Evolutionary conservation across 129 eudicot genomes (phyloP), one percentile per base, ranked within the genome.

Genomic region (Saussurea involucrata): DNA sequence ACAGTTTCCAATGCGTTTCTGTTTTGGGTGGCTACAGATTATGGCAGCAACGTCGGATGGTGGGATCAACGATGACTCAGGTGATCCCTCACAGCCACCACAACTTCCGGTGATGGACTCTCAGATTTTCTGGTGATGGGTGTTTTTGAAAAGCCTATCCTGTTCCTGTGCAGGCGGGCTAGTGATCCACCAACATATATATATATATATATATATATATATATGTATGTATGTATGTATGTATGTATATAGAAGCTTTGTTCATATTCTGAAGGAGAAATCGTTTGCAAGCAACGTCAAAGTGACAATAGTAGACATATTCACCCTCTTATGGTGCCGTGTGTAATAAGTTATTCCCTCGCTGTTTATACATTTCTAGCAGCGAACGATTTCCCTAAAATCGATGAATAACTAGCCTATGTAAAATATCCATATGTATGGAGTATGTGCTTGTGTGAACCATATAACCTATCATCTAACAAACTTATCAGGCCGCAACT

Each of bases 71-170:
- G n/a, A n/a, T n/a, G n/a, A n/a, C n/a, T n/a, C n/a, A n/a, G 44
- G 76, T 53, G 65, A 75, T 11, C 63, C 79, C 20, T 42, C 18
- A 28, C 63, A 40, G 63, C n/a, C n/a, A n/a, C 71, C 29, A 24
- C 71, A n/a, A 61, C 8, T 15, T 34, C 40, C 79, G 4, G 11
- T 28, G 28, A 75, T 5, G 36, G 79, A 42, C 8, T 3, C 63
- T 63, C 69, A 60, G 58, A 36, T 74, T 12, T 20, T n/a, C 40
- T 75, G 79, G 69, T 40, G 46, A 75, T 63, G 70, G 33, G 15
- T 33, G 57, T 4, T 27, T 34, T 34, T 5, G 7, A 24, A 37
- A 63, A 37, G n/a, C 18, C 21, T 11, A 73, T 28, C 55, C 9
- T 58, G 4, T 63, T 3, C 4, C 20, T 9, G 13, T 42, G n/a